Evolutionary conservation across 202 grass and related monocot genomes (phyloP).

Genomic region (Elaeis oleifera): DNA sequence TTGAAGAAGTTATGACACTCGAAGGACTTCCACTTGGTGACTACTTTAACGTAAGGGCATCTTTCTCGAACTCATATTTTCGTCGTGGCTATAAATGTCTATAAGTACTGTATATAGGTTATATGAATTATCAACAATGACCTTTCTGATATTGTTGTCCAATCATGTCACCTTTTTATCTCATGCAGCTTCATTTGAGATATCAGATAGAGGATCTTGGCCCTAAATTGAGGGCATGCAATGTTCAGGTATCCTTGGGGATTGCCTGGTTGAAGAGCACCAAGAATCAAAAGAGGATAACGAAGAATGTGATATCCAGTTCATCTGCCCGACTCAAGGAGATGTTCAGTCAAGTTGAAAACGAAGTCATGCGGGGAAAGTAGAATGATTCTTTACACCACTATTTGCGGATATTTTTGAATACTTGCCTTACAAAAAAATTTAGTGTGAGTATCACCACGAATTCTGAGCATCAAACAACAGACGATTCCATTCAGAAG

Average conservation of each 20-base stretch:
- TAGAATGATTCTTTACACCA: not conserved
- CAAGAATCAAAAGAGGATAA: slow-evolving; percentile 66
- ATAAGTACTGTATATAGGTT: not conserved
- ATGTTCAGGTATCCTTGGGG: slow-evolving; percentile 49
- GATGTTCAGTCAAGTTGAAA: slow-evolving; percentile 62
- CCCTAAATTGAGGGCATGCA: slow-evolving; percentile 42
- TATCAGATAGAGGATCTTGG: slow-evolving; percentile 56
- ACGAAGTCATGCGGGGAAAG: slow-evolving; percentile 33
- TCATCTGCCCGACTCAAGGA: slow-evolving; percentile 55
- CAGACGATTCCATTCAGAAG: too few species aligned
- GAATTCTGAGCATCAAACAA: not conserved
- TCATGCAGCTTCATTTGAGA: slow-evolving; percentile 60
- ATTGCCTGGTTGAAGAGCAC: slow-evolving; percentile 78
- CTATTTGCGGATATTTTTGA: not conserved
- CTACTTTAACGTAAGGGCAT: slow-evolving; percentile 69
- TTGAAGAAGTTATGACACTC: slow-evolving; percentile 85
- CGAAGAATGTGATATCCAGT: slow-evolving; percentile 47
- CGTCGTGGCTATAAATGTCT: too few species aligned
- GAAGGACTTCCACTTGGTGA: slow-evolving; percentile 67
- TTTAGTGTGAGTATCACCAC: not conserved
- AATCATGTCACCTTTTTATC: slow-evolving; percentile 9
- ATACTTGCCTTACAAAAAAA: not conserved
- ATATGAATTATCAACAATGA: not conserved
- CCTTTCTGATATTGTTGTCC: not conserved
- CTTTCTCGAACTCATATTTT: not conserved